phyloP scores from a whole-genome alignment of 345 rosid species.

The Eutrema japonicum region DNA sequence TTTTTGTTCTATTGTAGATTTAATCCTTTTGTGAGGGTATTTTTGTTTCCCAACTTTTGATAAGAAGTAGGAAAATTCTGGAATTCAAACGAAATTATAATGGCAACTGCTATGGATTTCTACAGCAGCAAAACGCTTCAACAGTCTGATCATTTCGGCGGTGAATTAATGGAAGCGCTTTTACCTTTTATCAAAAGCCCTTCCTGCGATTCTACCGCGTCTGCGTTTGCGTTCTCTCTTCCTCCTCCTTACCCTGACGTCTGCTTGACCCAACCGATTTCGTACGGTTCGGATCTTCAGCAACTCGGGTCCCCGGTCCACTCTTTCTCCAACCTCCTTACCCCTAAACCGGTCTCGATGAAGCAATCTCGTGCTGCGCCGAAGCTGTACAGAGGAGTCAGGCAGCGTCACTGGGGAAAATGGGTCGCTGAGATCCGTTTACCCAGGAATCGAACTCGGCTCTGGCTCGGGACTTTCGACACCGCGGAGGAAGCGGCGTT shows the following conservation, averaged over 20 bases:
- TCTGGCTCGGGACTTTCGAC: constrained; percentile 98
- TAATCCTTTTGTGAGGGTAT: constrained; percentile 61
- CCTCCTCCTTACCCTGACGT: constrained; percentile 32
- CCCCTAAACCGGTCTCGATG: constrained; percentile 67
- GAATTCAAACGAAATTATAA: neutral
- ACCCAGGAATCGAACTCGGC: constrained; percentile 88
- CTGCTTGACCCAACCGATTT: constrained; percentile 37
- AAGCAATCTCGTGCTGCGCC: constrained; percentile 51
- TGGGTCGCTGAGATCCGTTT: constrained; percentile 99
- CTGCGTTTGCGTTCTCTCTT: constrained; percentile 33
- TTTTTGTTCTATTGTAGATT: neutral
- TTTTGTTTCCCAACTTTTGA: constrained; percentile 60
- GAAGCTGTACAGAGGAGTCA: constrained; percentile 87
- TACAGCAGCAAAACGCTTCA: constrained; percentile 52
- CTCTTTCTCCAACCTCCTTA: constrained; percentile 37
- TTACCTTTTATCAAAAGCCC: constrained; percentile 80
- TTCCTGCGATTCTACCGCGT: constrained; percentile 35
- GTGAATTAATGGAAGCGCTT: constrained; percentile 96
- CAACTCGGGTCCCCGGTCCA: constrained; percentile 47
- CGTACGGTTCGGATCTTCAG: constrained; percentile 46
- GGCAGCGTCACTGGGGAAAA: constrained; percentile 97
- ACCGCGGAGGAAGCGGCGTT: constrained; percentile 96
- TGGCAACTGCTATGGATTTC: constrained; percentile 65
- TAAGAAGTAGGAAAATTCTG: constrained; percentile 44
- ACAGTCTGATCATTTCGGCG: constrained; percentile 53